Base-by-base conservation (phyloP, 2,329 filamentous ascomycete species). In the Rutstroemia sp. region DNA sequence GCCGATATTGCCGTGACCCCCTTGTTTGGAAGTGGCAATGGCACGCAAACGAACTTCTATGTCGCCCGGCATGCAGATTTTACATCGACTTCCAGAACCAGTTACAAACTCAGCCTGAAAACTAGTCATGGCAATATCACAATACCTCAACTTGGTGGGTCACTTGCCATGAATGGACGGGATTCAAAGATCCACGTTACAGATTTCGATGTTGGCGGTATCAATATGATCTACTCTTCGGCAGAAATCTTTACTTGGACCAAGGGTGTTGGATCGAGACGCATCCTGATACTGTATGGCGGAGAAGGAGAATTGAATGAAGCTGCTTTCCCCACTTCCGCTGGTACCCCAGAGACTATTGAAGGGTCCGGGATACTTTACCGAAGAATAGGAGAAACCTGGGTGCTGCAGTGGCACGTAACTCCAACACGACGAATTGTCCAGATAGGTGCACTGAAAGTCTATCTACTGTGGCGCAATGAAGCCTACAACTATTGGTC, bases 241-340 rank as follows among this genome's bases (percentile, higher is more conserved):
- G 83, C 83, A 0, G 86, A 89, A 64, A 79, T 89, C 25, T 82
- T 84, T 59, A 87, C 84, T 0, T 87, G 84, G 80, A 85, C 88
- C 67, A 76, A 79, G 51, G 83, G 84, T 58, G 75, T 73, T 0
- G 72, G 78, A 39, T 79, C 23, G 23, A 23, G 77, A 67, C 84
- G 80, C 14, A 78, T 83, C 0, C 69, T 88, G 2, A 69, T 89
- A 1, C 70, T 89, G 2, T 89, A 88, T 61, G 82, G 82, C 2
- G 83, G 80, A 0, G 73, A 77, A 0, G 75, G 75, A 14, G 86
- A 89, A 63, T 72, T 73, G 1, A 83, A 88, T 59, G 86, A 89
- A 63, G 71, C 88, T 27, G 80, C 79, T 0, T 64, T 85, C 17
- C 68, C 64, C 58, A 66, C 46, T 42, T 65, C 17, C 49, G 66